Evolutionary conservation across 805 yeast genomes (phyloP).

Genomic region (Kodamaea kaohsiungensis): DNA sequence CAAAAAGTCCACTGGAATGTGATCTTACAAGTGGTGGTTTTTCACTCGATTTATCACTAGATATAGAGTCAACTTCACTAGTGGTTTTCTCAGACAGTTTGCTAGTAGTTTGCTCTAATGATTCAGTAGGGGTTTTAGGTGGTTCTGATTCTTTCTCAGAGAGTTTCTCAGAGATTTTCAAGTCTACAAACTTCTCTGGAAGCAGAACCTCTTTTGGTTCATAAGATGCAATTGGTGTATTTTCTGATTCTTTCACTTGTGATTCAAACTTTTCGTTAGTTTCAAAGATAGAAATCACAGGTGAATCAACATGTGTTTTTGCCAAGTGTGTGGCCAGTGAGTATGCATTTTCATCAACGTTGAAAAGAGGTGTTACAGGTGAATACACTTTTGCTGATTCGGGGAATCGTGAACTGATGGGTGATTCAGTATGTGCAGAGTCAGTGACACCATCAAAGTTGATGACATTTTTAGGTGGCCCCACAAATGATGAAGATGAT

Average conservation of each 20-base stretch:
- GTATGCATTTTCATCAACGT: not conserved
- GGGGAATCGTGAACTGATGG: not conserved
- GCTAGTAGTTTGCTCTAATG: not conserved
- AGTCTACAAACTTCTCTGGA: not conserved
- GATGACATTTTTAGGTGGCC: constrained; percentile 1
- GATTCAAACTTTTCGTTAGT: not conserved
- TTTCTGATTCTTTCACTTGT: not conserved
- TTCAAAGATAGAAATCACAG: not conserved
- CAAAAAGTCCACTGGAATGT: not conserved
- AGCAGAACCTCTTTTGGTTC: not conserved
- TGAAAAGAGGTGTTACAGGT: not conserved
- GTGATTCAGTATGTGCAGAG: not conserved
- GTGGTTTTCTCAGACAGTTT: not conserved
- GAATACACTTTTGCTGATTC: not conserved
- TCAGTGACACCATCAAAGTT: constrained; percentile 1
- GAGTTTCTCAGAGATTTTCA: not conserved
- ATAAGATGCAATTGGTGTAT: not conserved
- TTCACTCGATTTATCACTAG: not conserved
- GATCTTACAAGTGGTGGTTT: not conserved
- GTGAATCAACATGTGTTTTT: not conserved
- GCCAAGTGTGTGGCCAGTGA: not conserved
- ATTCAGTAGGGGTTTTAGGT: not conserved
- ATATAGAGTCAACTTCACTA: not conserved
- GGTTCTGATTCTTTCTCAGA: not conserved
- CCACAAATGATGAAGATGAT: not conserved